Percentiles rank a stretch among this genome's conserved stretches.
phyloP scores from a whole-genome alignment of 352 stramenopile species.

The Phytopythium mirpurense region DNA sequence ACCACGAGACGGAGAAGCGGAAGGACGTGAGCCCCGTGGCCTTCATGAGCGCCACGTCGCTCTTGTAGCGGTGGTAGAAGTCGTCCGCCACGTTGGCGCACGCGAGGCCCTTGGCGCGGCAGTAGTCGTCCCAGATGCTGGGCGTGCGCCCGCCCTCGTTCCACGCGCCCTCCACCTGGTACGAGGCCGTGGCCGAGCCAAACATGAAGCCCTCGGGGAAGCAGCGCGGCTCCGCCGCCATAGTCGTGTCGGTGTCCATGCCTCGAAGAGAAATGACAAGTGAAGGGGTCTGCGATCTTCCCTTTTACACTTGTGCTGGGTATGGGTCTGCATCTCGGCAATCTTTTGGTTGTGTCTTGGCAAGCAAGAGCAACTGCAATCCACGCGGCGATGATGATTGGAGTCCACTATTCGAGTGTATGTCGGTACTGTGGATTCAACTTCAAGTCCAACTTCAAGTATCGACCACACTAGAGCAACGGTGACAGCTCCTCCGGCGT shows the following conservation, averaged over 20 bases:
- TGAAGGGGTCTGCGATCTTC: no score
- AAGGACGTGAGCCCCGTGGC: constrained; percentile 82
- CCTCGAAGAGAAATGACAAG: no score
- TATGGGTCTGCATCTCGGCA: no score
- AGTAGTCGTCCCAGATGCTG: constrained; percentile 92
- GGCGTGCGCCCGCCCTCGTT: constrained; percentile 64
- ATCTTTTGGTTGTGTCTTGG: no score
- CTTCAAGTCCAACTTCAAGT: no score
- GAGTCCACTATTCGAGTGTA: not conserved
- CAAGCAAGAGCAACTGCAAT: no score
- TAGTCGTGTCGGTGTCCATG: no score
- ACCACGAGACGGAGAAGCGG: constrained; percentile 92
- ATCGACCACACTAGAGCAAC: constrained; percentile 3
- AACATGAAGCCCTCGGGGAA: constrained; percentile 34
- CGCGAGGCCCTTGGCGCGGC: constrained; percentile 36
- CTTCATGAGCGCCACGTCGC: constrained; percentile 56
- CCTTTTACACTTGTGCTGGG: no score
- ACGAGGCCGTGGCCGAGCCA: constrained; percentile 78
- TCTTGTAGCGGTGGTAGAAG: constrained; percentile 10
- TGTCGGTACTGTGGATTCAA: no score
- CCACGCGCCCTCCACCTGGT: constrained; percentile 90
- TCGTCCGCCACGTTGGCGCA: constrained; percentile 69
- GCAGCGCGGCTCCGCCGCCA: no score
- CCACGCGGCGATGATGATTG: not conserved
- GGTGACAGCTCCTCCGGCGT: constrained; percentile 4